Base-by-base conservation (phyloP, 331 rosid species). In the Pyrus hybrid region DNA sequence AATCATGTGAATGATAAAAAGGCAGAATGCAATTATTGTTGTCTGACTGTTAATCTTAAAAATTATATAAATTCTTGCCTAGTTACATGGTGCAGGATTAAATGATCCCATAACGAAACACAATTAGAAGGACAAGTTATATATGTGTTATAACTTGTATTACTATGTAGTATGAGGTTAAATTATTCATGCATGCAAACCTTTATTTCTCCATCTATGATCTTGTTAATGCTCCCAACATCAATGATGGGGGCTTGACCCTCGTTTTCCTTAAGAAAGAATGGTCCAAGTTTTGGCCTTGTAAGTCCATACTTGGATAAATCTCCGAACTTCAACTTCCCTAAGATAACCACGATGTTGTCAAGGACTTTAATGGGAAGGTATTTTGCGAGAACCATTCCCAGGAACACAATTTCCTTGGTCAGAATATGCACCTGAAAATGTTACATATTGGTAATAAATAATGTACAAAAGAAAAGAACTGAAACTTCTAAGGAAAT, bases 211-310 rank as follows among this genome's bases (percentile, higher is more conserved):
- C 88, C 92, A 0, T 51, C 56, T 30, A 51, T 80, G 37, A 90
- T 92, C 77, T 77, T 88, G 26, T 8, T 13, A 16, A 87, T 30
- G 18, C 92, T 76, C 10, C 97, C 96, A 23, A 87, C 91, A 14
- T 92, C 93, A 10, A 92, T 51, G 61, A 86, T 83, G 0, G 93
- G 87, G 33, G 96, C 64, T 25, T 81, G 83, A 0, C 97, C 97
- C 1, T 79, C 45, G 2, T 16, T 2, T 8, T 29, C 12, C 79
- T 92, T 92, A 3, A 80, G 71, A 22, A 47, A 21, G 37, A 88
- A 85, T 0, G 93, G 93, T 6, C 97, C 96, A 3, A 23, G 8
- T 6, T 47, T 37, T 8, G 93, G 96, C 0, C 73, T 76, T 70
- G 14, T 49, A 65, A 90, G 80, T 2, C 88, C 92, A 1, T 51